Evolutionary conservation across 2,329 filamentous ascomycete genomes (phyloP), one percentile per base, ranked within the genome.

Genomic region (Triangularia setosa): DNA sequence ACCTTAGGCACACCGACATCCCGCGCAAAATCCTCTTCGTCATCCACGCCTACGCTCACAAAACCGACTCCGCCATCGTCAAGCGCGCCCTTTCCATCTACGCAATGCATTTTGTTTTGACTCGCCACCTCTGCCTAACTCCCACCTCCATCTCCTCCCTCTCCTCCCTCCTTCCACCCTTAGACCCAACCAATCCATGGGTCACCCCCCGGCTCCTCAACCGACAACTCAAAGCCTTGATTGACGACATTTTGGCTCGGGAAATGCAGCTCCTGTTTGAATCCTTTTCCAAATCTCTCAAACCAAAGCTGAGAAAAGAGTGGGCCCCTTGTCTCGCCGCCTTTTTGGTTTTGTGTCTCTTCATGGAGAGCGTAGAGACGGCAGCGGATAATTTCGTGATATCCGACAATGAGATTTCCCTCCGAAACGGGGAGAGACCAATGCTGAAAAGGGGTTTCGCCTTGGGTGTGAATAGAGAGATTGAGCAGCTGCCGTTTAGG

Each of bases 401-500:
- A 11, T 76, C 79, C 27, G 78, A 83, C 68, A 84, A 83, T 71
- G 81, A 86, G 73, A 77, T 83, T 69, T 75, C 76, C 64, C 69
- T 80, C 63, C 76, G 78, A 48, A 78, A 77, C 64, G 72, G 72
- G n/a, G 69, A 72, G 24, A 69, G 73, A 25, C 75, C 77, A 6
- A 72, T 72, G 70, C 79, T 77, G 70, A 73, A 75, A 62, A 79
- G 80, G 48, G 74, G 73, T 6, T 76, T 79, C 30, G 83, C 81
- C n/a, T 74, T 84, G 54, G 74, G 75, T 6, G 74, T 81, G 28
- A 83, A 80, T 74, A 73, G 73, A 28, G 81, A 83, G 70, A 77
- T 87, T 56, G 84, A 87, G 71, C 84, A 84, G 68, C 76, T 86
- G 76, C 84, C 84, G 0, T 87, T 87, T 71, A 83, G 81, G 73